phyloP scores from a whole-genome alignment of 2,329 filamentous ascomycete species.

The Sporothrix sp. region DNA sequence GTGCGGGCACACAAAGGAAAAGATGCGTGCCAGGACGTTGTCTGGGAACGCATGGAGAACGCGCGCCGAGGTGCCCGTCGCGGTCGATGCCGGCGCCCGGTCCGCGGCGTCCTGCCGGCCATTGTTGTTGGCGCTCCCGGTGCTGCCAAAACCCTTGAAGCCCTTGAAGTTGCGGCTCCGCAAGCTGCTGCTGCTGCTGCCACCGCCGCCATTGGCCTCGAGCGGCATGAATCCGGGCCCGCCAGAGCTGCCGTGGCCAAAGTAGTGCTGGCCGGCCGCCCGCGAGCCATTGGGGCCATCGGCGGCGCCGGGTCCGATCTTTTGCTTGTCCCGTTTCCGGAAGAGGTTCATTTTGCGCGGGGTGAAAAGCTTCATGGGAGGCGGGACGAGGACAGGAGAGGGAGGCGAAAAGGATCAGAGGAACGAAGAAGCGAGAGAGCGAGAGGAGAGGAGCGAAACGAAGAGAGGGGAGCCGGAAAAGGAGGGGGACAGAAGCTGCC shows the following conservation, averaged over 20 bases:
- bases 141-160: conserved; percentile 8
- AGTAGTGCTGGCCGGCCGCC: conserved; percentile 17
- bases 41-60: conserved; percentile 50
- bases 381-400: background rate
- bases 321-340: conserved; percentile 26
- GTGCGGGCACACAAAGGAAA: conserved; percentile 77
- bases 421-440: background rate
- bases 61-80: conserved; percentile 31
- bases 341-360: conserved; percentile 26
- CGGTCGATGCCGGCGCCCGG: background rate
- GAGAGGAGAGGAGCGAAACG: background rate
- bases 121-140: background rate
- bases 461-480: background rate
- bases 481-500: too few species aligned
- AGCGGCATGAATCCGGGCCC: conserved; percentile 5
- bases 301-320: conserved; percentile 17
- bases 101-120: conserved; percentile 2
- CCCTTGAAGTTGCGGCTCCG: conserved; percentile 9
- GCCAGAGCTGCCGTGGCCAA: conserved; percentile 19
- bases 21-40: conserved; percentile 65
- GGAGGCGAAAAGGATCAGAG: background rate
- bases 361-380: conserved; percentile 10
- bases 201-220: background rate
- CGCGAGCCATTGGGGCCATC: background rate
- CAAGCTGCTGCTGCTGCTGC: background rate